Conservation (phyloP, 495 filamentous ascomycete species). For the Beverwykella pulmonaria region DNA sequence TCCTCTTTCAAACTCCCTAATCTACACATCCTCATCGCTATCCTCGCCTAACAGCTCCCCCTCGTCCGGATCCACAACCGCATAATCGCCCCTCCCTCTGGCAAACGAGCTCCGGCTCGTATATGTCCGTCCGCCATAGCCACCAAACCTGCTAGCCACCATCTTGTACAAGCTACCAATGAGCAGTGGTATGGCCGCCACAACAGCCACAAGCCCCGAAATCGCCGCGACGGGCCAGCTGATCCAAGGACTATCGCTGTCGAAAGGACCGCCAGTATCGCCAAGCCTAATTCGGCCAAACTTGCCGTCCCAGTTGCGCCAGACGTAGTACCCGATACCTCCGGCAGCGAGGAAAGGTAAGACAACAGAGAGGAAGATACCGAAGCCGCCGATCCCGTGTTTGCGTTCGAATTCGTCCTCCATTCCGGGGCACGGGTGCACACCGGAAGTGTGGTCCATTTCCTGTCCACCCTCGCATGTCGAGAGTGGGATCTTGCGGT, state of each 20-base stretch:
- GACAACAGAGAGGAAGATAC: constrained; percentile 84
- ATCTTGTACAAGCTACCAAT: constrained; percentile 67
- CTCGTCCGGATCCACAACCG: constrained; percentile 85
- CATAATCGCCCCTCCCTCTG: constrained; percentile 80
- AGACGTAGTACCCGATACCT: constrained; percentile 81
- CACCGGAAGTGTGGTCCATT: constrained; percentile 62
- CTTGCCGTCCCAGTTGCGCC: constrained; percentile 80
- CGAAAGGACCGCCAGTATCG: constrained; percentile 56
- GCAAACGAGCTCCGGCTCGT: constrained; percentile 84
- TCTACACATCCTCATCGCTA: constrained; percentile 78
- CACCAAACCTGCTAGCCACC: constrained; percentile 36
- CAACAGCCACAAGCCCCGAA: constrained; percentile 73
- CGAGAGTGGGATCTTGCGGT: constrained; percentile 85
- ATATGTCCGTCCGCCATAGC: constrained; percentile 62
- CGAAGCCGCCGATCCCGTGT: constrained; percentile 69
- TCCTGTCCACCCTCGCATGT: constrained; percentile 77
- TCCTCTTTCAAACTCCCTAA: not conserved
- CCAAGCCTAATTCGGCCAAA: constrained; percentile 89
- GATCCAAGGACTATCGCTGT: constrained; percentile 69
- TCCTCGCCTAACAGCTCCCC: constrained; percentile 90
- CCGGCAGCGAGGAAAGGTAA: constrained; percentile 69
- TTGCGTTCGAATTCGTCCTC: constrained; percentile 75
- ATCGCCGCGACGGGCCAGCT: constrained; percentile 77
- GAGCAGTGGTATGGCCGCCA: constrained; percentile 73
- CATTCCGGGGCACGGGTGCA: constrained; percentile 69